A percentile compares a stretch with the other conserved stretches of the same genome.
Conservation (phyloP, 352 stramenopile genomes). For the Phytophthora pseudosyringae region DNA sequence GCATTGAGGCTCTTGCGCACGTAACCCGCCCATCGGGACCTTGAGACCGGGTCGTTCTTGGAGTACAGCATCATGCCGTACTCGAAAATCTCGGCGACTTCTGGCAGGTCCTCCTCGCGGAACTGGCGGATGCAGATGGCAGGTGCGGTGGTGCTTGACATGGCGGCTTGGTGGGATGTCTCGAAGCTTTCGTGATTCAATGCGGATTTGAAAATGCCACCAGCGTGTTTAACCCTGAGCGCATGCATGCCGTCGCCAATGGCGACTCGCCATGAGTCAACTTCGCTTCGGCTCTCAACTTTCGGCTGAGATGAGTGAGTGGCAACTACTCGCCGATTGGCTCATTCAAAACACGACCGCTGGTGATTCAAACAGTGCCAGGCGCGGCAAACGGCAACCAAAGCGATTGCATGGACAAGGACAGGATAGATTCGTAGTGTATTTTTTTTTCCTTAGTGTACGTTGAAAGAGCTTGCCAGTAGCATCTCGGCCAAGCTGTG, state of each 20-base stretch:
- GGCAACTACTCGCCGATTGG: constrained; percentile 6
- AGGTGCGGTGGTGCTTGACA: constrained; percentile 11
- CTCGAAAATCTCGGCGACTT: constrained; percentile 43
- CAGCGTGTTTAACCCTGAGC: not conserved
- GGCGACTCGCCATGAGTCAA: not conserved
- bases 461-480: not conserved
- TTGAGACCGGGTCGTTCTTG: constrained; percentile 23
- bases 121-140: constrained; percentile 44
- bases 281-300: constrained; percentile 21
- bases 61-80: constrained; percentile 51
- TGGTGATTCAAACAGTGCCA: constrained; percentile 22
- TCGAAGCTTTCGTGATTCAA: constrained; percentile 1
- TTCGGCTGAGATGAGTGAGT: constrained; percentile 27
- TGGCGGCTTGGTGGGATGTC: constrained; percentile 5
- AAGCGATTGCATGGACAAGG: not conserved
- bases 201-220: constrained; percentile 9
- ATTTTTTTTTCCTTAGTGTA: constrained; percentile 29
- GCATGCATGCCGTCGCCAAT: not conserved
- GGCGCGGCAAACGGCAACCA: constrained; percentile 9
- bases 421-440: constrained; percentile 9
- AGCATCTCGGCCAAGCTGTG: not conserved
- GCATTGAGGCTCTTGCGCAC: constrained; percentile 39
- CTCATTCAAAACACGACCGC: constrained; percentile 2
- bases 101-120: constrained; percentile 31
- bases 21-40: constrained; percentile 34